Base-by-base conservation (phyloP, 257 asterid species). In the Solanum boliviense region DNA sequence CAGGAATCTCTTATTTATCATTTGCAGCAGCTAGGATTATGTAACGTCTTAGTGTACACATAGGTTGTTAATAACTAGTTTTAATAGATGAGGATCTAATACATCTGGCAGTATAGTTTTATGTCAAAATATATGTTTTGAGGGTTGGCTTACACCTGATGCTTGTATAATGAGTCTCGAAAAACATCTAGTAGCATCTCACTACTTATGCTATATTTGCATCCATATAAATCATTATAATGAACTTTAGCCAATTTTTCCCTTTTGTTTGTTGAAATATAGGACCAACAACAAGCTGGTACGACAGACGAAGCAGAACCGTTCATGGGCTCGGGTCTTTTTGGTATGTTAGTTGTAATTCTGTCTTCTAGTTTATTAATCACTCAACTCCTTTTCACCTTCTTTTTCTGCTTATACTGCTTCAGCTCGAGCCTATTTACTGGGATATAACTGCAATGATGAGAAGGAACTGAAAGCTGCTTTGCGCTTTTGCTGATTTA, bases 291-390 rank as follows among this genome's bases (percentile, higher is more conserved):
- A 87, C 97, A 92, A 92, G 95, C 90, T 74, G 94, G 95, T 74
- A 94, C 46, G 78, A 75, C 29, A 29, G 29, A 29, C 29, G 29
- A 29, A 29, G 29, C 95, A 3, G 99, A 97, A 92, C 98, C 99
- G 65, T 94, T 97, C 70, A 94, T 94, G 99, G 99, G 98, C 87
- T 94, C 98, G 81, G 98, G 98, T 1, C 98, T 98, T 89, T 95
- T 95, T 89, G 99, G 99, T 97, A 93, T 86, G 84, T 23, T 12
- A 12, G 6, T 46, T 46, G 58, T 46, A 46, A 13, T 71, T 12
- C n/a, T 31, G 46, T 27, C 52, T 13, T 34, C 34, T 38, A 9
- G 7, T 52, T 36, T 4, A 31, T 31, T 23, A 21, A 78, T 35
- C 62, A 34, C 65, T 25, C 58, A 38, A 31, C 18, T 44, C 6